phyloP scores from a whole-genome alignment of 2,329 filamentous ascomycete genomes.

The Sporothrix humicola region DNA sequence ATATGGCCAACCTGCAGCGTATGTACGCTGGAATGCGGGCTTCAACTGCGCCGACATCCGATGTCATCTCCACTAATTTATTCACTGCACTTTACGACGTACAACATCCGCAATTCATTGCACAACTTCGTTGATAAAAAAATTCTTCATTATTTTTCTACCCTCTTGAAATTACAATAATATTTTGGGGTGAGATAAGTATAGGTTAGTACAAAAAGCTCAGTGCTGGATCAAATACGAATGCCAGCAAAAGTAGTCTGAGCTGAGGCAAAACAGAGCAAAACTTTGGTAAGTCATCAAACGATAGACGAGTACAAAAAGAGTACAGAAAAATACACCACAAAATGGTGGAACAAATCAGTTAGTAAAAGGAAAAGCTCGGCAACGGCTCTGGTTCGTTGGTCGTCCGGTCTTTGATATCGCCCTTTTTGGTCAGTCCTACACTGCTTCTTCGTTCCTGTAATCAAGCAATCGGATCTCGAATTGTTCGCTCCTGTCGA shows the following conservation, averaged over 20 bases:
- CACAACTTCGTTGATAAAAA: too few species aligned
- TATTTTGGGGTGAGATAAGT: neutral
- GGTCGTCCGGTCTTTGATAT: neutral
- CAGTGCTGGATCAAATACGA: neutral
- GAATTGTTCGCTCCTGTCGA: neutral
- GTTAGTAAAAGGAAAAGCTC: constrained; percentile 8
- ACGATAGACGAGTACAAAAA: neutral
- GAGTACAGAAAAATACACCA: constrained; percentile 9
- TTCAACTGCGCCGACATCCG: neutral
- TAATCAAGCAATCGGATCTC: too few species aligned
- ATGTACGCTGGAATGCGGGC: neutral
- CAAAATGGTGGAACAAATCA: constrained; percentile 24
- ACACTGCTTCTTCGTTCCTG: neutral
- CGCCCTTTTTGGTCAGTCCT: constrained; percentile 13
- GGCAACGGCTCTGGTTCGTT: neutral
- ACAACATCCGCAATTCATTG: too few species aligned
- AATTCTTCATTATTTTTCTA: neutral
- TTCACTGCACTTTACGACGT: too few species aligned
- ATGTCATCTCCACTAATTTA: too few species aligned
- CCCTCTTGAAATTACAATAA: neutral
- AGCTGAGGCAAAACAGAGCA: neutral
- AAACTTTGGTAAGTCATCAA: neutral
- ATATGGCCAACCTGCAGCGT: neutral
- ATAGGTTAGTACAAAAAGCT: constrained; percentile 13
- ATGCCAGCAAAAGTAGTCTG: neutral